phyloP scores from a whole-genome alignment of 306 rosid species.

The Lagenaria siceraria region DNA sequence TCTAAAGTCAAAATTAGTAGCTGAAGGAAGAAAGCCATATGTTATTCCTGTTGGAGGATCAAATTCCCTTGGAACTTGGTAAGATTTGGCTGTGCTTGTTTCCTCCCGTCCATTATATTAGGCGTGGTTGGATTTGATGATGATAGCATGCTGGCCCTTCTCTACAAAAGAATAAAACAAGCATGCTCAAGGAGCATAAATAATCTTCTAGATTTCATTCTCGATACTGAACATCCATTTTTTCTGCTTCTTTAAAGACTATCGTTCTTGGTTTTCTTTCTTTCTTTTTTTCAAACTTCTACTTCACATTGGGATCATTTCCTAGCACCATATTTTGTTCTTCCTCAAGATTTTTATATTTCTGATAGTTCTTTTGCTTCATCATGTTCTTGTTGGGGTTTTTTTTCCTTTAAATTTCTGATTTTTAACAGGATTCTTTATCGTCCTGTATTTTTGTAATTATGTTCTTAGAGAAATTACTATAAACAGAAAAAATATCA shows the following conservation, averaged over 20 bases:
- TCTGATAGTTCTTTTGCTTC: not conserved
- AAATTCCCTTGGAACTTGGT: slow-evolving; percentile 87
- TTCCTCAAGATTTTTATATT: not conserved
- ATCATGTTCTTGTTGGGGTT: not conserved
- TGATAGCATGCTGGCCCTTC: not conserved
- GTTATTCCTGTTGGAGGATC: slow-evolving; percentile 94
- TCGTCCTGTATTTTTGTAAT: not conserved
- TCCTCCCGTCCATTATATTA: not conserved
- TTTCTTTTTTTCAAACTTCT: not conserved
- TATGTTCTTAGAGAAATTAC: no score
- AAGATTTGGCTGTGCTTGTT: slow-evolving; percentile 18
- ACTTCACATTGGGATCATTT: not conserved
- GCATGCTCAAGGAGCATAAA: not conserved
- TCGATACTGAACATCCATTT: not conserved
- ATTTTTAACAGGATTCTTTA: not conserved
- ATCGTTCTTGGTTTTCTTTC: not conserved
- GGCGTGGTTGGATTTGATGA: not conserved
- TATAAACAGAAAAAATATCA: no score
- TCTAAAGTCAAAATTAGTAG: slow-evolving; percentile 58
- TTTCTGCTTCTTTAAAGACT: not conserved
- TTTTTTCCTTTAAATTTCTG: not conserved
- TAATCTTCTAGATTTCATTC: not conserved
- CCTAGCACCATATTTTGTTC: not conserved
- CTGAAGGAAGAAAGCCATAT: slow-evolving; percentile 85
- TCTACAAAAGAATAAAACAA: not conserved